These are phyloP conservation scores for Hypoxylon intermedium DNA, from an alignment of 495 filamentous ascomycete species.

Conservation along the genomic window DNA sequence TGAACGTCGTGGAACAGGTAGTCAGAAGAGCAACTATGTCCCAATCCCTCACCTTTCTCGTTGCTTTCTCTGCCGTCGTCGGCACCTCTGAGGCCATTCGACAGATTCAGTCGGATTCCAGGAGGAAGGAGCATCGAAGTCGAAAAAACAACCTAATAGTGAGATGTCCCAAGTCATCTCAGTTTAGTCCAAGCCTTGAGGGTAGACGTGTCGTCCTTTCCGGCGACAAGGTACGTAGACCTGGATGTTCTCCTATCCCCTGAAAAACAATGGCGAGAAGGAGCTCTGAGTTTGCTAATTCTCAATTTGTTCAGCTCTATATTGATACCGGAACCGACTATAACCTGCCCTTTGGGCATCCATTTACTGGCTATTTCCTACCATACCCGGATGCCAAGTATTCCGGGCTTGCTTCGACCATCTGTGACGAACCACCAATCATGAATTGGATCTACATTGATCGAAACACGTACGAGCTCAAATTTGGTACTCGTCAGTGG, in stretches of 20 bases:
- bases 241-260: background rate
- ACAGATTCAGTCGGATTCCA: slow-evolving; percentile 55
- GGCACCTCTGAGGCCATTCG: slow-evolving; percentile 59
- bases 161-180: slow-evolving; percentile 50
- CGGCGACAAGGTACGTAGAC: slow-evolving; percentile 49
- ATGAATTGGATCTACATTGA: slow-evolving; percentile 65
- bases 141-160: slow-evolving; percentile 59
- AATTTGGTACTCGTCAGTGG: slow-evolving; percentile 52
- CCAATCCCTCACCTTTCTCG: slow-evolving; percentile 51
- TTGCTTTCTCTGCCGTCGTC: slow-evolving; percentile 59
- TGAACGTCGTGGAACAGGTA: slow-evolving; percentile 7
- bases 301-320: slow-evolving; percentile 43
- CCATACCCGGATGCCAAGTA: slow-evolving; percentile 55
- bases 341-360: slow-evolving; percentile 49
- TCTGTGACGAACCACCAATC: slow-evolving; percentile 55
- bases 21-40: slow-evolving; percentile 24
- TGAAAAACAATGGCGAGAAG: too few species aligned
- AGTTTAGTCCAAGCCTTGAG: slow-evolving; percentile 49
- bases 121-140: slow-evolving; percentile 55
- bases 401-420: slow-evolving; percentile 57
- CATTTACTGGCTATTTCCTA: slow-evolving; percentile 60
- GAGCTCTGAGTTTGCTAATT: too few species aligned
- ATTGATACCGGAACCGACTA: slow-evolving; percentile 48
- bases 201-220: slow-evolving; percentile 55
- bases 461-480: slow-evolving; percentile 56